Percentiles rank a stretch among this genome's conserved stretches.
phyloP scores from a whole-genome alignment of 2,329 filamentous ascomycete genomes.

The Diaporthe citrichinensis region DNA sequence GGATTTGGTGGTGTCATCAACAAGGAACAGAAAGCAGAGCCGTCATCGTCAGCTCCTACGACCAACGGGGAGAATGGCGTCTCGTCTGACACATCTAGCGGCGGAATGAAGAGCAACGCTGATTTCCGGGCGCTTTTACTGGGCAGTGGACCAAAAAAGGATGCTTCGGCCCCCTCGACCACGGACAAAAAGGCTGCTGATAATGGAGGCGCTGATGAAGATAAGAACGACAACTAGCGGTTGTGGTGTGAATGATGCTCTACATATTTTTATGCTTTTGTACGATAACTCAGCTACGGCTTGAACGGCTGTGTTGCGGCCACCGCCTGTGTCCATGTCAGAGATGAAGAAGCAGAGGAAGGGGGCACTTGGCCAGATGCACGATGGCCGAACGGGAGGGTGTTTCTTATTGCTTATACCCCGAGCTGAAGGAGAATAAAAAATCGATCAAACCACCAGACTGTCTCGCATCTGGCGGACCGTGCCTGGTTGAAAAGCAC shows the following conservation, averaged over 20 bases:
- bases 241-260: constrained; percentile 31
- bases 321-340: constrained; percentile 1
- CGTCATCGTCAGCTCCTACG: constrained; percentile 29
- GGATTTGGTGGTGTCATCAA: constrained; percentile 49
- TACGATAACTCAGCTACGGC: constrained; percentile 27
- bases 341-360: constrained; percentile 2
- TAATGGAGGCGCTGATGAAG: constrained; percentile 24
- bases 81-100: constrained; percentile 43
- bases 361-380: not conserved
- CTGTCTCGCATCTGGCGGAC: not conserved
- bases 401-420: constrained; percentile 39
- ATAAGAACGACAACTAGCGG: constrained; percentile 21
- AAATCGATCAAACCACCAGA: constrained; percentile 5
- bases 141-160: constrained; percentile 43
- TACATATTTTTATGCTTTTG: constrained; percentile 25
- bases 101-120: constrained; percentile 65
- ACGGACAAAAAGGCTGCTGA: constrained; percentile 5
- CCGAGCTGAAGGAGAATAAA: constrained; percentile 31
- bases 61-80: constrained; percentile 38
- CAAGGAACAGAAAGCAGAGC: constrained; percentile 43
- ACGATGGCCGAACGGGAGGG: constrained; percentile 9
- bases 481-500: not conserved
- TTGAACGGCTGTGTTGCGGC: constrained; percentile 7
- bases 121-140: constrained; percentile 71
- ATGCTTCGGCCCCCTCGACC: not conserved